phyloP scores from a whole-genome alignment of 768 basidiomycete species.

The Russula griseocarnosa region DNA sequence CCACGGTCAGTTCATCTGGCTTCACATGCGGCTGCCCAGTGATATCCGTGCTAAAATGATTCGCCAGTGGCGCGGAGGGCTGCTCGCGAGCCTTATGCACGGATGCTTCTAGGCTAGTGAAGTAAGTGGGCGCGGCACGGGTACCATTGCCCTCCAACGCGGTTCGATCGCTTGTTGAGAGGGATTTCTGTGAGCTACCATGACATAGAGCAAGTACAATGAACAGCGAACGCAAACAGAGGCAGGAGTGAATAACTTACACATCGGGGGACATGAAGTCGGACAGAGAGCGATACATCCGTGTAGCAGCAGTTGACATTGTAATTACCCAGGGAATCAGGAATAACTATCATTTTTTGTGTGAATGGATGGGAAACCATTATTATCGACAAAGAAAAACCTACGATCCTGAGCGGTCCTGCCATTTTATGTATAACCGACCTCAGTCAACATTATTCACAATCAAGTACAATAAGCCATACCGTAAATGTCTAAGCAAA shows the following conservation, averaged over 20 bases:
- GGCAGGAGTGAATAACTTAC: not conserved
- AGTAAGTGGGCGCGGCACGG: too few relatives aligned
- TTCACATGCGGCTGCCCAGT: too few relatives aligned
- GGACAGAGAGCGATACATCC: not conserved
- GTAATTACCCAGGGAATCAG: not conserved
- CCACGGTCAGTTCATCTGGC: too few relatives aligned
- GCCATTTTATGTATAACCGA: not conserved
- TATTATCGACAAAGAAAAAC: not conserved
- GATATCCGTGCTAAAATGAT: too few relatives aligned
- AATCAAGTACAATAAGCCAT: not conserved
- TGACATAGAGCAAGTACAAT: not conserved
- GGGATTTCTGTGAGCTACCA: not conserved
- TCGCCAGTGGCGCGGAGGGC: not conserved
- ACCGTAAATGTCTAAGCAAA: not conserved
- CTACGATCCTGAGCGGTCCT: not conserved
- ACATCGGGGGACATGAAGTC: too few relatives aligned
- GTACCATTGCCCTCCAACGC: too few relatives aligned
- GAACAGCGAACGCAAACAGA: not conserved
- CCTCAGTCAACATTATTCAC: not conserved
- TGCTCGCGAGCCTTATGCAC: not conserved
- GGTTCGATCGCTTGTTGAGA: too few relatives aligned
- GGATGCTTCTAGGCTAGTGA: too few relatives aligned
- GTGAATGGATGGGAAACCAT: not conserved
- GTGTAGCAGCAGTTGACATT: not conserved
- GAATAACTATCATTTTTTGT: not conserved